phyloP scores from a whole-genome alignment of 148 eudicot genomes.

The Polygonum aviculare region DNA sequence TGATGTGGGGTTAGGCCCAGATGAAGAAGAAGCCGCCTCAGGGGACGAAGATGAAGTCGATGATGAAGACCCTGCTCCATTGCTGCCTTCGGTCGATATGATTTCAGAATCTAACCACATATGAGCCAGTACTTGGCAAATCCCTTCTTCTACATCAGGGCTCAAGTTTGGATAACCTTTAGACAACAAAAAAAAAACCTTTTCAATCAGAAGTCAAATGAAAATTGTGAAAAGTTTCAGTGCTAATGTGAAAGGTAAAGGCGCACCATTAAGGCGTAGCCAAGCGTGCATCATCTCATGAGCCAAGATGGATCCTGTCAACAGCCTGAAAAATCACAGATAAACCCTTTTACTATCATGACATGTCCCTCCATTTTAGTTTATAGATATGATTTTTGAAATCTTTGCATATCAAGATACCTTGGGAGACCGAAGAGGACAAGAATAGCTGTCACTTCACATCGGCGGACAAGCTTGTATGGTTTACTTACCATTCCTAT shows the following conservation, averaged over 20 bases:
- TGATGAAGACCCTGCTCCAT: constrained; percentile 24
- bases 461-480: constrained; percentile 51
- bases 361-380: too few relatives aligned
- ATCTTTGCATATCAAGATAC: constrained; percentile 22
- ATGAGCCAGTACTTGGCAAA: constrained; percentile 88
- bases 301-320: constrained; percentile 96
- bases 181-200: not conserved
- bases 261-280: constrained; percentile 76
- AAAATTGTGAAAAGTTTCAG: not conserved
- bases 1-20: constrained; percentile 34
- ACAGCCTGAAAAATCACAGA: constrained; percentile 37
- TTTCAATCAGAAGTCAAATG: not conserved
- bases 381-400: too few relatives aligned
- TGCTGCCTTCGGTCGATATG: constrained; percentile 40
- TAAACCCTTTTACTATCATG: not conserved
- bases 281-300: constrained; percentile 99
- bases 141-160: constrained; percentile 91
- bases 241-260: not conserved
- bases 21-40: constrained; percentile 26
- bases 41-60: constrained; percentile 39
- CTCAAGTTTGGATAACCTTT: constrained; percentile 57
- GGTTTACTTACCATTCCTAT: constrained; percentile 82
- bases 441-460: constrained; percentile 94
- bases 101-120: constrained; percentile 96
- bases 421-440: constrained; percentile 94